Evolutionary conservation across 768 basidiomycete genomes (phyloP).

Genomic region (Leccinum disarticulatum): DNA sequence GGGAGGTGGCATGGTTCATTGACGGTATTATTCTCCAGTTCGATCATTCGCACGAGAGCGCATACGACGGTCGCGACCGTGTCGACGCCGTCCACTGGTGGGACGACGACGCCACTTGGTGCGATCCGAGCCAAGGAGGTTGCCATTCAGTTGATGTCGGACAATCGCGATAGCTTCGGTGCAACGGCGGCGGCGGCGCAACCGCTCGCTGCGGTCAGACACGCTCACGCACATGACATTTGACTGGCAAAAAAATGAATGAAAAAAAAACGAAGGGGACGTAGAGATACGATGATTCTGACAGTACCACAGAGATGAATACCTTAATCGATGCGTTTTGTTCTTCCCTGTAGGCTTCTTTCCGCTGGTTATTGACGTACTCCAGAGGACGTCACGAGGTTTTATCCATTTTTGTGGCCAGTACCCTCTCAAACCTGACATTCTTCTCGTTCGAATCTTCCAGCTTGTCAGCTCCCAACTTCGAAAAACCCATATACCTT

Average conservation of each 20-base stretch:
- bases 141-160: slow-evolving; percentile 28
- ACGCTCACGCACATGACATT: background rate
- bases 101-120: slow-evolving; percentile 38
- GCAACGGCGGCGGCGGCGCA: background rate
- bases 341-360: background rate
- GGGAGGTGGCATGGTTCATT: background rate
- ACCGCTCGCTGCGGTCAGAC: background rate
- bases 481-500: too few relatives aligned
- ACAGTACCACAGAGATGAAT: slow-evolving; percentile 7
- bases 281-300: slow-evolving; percentile 2
- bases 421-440: too few relatives aligned
- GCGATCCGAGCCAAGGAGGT: slow-evolving; percentile 77
- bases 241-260: background rate
- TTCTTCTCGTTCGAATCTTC: too few relatives aligned
- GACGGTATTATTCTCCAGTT: slow-evolving; percentile 20
- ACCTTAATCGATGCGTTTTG: slow-evolving; percentile 8
- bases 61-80: slow-evolving; percentile 31
- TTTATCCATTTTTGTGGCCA: too few relatives aligned
- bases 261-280: background rate
- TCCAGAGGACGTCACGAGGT: too few relatives aligned
- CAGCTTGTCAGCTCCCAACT: too few relatives aligned
- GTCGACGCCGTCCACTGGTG: slow-evolving; percentile 14
- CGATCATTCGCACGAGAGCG: slow-evolving; percentile 37
- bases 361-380: too few relatives aligned
- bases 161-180: slow-evolving; percentile 1